phyloP scores from a whole-genome alignment of 1,284 basidiomycete species.

The Ceratobasidium sp. region DNA sequence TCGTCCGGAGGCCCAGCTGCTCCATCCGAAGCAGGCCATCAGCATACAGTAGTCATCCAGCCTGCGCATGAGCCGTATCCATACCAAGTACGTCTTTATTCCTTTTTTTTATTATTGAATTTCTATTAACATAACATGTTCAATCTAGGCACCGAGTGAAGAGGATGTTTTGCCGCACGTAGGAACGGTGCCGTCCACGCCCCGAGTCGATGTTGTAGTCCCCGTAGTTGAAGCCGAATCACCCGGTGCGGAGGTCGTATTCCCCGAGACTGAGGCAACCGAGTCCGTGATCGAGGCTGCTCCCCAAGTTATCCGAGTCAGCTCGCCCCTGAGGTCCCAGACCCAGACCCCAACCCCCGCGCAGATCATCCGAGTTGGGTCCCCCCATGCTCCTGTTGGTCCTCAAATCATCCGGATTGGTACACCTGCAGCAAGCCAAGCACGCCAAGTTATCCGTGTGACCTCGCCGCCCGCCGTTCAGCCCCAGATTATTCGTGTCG shows the following conservation, averaged over 20 bases:
- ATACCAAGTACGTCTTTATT: not conserved
- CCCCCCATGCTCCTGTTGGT: slow-evolving; percentile 21
- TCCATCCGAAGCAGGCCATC: not conserved
- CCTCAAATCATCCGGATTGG: slow-evolving; percentile 34
- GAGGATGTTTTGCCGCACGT: not conserved
- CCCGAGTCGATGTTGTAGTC: no score
- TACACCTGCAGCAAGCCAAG: slow-evolving; percentile 23
- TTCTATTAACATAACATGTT: not conserved
- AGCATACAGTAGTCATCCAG: slow-evolving; percentile 4
- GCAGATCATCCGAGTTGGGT: slow-evolving; percentile 21
- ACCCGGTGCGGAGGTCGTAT: slow-evolving; percentile 1
- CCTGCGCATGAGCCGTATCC: slow-evolving; percentile 10
- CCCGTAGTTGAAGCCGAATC: not conserved
- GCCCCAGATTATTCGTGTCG: slow-evolving; percentile 37
- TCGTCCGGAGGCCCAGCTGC: slow-evolving; percentile 16
- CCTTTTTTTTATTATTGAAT: not conserved
- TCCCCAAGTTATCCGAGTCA: slow-evolving; percentile 35
- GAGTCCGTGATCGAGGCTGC: slow-evolving; percentile 32
- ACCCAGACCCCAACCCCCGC: not conserved
- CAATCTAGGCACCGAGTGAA: no score
- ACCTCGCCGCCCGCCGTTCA: slow-evolving; percentile 11
- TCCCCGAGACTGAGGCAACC: not conserved
- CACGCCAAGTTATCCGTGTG: slow-evolving; percentile 29
- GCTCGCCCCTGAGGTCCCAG: slow-evolving; percentile 7
- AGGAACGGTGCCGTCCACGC: not conserved